Percentiles rank a stretch among this genome's conserved stretches.
These are phyloP conservation scores for Ogataea methanolica DNA, from an alignment of 805 yeast species.

Conservation along the genomic window DNA sequence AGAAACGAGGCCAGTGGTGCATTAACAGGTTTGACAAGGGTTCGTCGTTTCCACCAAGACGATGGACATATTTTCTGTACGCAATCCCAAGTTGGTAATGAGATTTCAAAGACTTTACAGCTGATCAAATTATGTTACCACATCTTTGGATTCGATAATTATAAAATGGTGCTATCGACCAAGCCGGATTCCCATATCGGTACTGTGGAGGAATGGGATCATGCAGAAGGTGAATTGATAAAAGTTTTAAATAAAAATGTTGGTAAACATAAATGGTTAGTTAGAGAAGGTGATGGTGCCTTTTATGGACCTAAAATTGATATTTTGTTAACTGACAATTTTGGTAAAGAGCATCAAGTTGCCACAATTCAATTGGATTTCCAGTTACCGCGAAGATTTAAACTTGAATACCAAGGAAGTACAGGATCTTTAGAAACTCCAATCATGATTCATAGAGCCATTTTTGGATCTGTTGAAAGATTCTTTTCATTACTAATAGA, in stretches of 20 bases:
- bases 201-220: slow-evolving; percentile 68
- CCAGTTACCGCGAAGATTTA: slow-evolving; percentile 84
- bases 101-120: slow-evolving; percentile 66
- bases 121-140: slow-evolving; percentile 72
- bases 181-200: slow-evolving; percentile 86
- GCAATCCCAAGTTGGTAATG: slow-evolving; percentile 66
- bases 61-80: slow-evolving; percentile 96
- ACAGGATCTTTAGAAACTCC: slow-evolving; percentile 59
- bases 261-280: slow-evolving; percentile 52
- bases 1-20: slow-evolving; percentile 96
- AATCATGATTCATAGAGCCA: slow-evolving; percentile 94
- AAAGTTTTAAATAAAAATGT: slow-evolving; percentile 49
- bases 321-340: slow-evolving; percentile 73
- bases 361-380: slow-evolving; percentile 96
- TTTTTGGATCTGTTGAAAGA: slow-evolving; percentile 90
- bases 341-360: slow-evolving; percentile 81
- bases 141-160: slow-evolving; percentile 56
- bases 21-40: slow-evolving; percentile 85
- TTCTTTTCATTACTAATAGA: slow-evolving; percentile 88
- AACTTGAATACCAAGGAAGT: slow-evolving; percentile 59
- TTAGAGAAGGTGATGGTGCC: slow-evolving; percentile 94
- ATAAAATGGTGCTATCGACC: slow-evolving; percentile 72
- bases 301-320: slow-evolving; percentile 97
- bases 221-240: slow-evolving; percentile 68
- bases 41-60: slow-evolving; percentile 94